Evolutionary conservation across 768 basidiomycete species (phyloP), one percentile per base, ranked within the genome.

Genomic region (Terana coerulea): DNA sequence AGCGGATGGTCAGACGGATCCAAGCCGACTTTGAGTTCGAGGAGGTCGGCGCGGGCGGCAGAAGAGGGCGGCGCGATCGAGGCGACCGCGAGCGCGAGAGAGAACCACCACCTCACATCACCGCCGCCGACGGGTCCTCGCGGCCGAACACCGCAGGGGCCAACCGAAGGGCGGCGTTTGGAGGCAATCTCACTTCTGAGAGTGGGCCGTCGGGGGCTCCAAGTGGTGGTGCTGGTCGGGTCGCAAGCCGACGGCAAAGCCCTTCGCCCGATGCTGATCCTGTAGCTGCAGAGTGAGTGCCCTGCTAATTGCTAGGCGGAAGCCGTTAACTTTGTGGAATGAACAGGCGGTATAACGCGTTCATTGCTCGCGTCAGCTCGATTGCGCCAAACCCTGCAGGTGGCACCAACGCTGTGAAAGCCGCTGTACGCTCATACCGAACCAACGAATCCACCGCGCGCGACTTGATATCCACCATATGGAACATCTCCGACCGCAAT

Each of bases 381-480:
- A 59, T 87, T 19, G 77, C 84, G 0, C 66, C 77, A 3, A 83
- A 87, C 51, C 77, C 85, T 0, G 68, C 69, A 5, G 77, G 70
- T 7, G 85, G 86, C 0, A 67, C 80, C 2, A 71, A 83, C 12
- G 84, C 81, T 0, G 77, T 88, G 24, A 84, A 81, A 60, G 80
- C 88, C 12, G 85, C 91, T 24, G 79, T 91, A 29, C 84, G 91
- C 9, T 81, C 87, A 25, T 99, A 87, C 69, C 78, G 81, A 22
- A 66, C 76, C 2, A 83, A 83, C 35, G 95, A 99, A 64, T 80
- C 83, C 8, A 81, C 79, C 34, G 88, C 93, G 2, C 76, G 83
- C 3, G 95, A 95, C 66, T 75, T 98, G 55, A 85, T 98, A 45
- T 84, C 85, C 34, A 95, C 90, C 0, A 74, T 95, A n/a, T 95